Base-by-base conservation (phyloP, 441 rosid genomes). In the Adansonia rubrostipa region DNA sequence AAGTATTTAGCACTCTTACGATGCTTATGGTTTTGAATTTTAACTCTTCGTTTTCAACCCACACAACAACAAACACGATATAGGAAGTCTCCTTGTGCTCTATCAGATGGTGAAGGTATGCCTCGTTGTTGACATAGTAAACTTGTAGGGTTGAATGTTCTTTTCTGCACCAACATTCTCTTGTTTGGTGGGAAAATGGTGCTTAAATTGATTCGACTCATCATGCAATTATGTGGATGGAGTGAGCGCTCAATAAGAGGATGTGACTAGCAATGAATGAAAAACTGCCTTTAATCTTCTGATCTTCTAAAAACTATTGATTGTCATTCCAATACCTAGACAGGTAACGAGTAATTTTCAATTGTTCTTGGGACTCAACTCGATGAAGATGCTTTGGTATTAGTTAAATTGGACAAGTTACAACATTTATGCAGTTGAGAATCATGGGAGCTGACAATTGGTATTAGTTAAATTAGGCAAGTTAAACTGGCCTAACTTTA, bases 1-100 rank as follows among this genome's bases (percentile, higher is more conserved):
- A 45, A 54, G 36, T 54, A 63, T 36, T 9, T 51, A 67, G 53
- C 45, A 3, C 42, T 67, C 50, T 60, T 69, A 7, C 57, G 50
- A 50, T 65, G 71, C 79, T 76, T 45, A 48, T 74, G 44, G 75
- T 44, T 70, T 24, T 24, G 28, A 24, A 1, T 50, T 14, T 48
- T 20, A 53, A 6, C 17, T 70, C 44, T 82, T 47, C 67, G 24
- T 82, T 69, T 82, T 68, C 79, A 96, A 97, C 98, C 97, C 73
- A 94, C 99, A 54, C 98, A 92, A 81, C 98, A 96, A 82, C 98
- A 92, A 88, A 94, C 99, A 40, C 90, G 98, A 75, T 96, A 92
- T 84, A 87, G 97, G 73, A 96, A 92, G 84, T 96, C 97, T 69
- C 97, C 92, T 58, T 91, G 83, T 76, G 94, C 95, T 77, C 97